Conservation (phyloP, 2,329 filamentous ascomycete species). For the Xylaria sp. region DNA sequence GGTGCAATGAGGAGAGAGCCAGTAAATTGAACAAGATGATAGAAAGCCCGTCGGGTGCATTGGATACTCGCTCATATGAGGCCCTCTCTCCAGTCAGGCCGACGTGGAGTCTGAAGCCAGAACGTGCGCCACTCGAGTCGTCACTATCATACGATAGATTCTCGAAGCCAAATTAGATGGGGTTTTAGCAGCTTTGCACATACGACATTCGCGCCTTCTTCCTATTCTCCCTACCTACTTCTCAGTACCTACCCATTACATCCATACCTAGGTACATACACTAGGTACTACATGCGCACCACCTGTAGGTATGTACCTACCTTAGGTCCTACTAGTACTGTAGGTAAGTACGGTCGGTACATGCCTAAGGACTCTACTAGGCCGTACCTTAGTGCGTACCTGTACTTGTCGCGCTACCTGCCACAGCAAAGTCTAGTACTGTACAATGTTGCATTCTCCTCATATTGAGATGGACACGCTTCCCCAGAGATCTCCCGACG, state of each 20-base stretch:
- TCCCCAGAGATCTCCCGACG: slow-evolving; percentile 32
- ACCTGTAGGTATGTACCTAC: no score
- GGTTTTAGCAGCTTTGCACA: slow-evolving; percentile 9
- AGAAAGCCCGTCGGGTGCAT: background rate
- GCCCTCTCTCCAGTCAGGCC: slow-evolving; percentile 20
- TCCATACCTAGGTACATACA: no score
- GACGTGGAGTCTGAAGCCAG: slow-evolving; percentile 30
- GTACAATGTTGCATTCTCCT: slow-evolving; percentile 3
- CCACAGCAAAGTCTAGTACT: background rate
- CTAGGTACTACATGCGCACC: no score
- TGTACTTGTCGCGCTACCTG: background rate
- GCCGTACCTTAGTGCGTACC: background rate
- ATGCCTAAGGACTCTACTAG: background rate
- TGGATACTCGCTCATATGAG: background rate
- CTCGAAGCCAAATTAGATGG: slow-evolving; percentile 12
- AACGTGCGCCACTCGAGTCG: slow-evolving; percentile 31
- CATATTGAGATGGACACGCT: slow-evolving; percentile 18
- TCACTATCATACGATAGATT: slow-evolving; percentile 35
- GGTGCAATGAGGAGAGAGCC: background rate
- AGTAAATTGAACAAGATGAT: background rate
- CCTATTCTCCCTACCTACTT: background rate
- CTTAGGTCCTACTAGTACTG: no score
- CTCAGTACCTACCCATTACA: no score
- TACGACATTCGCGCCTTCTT: background rate
- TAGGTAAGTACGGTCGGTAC: no score